Evolutionary conservation across 345 rosid species (phyloP).

Genomic region (Cardamine chenopodiifolia): DNA sequence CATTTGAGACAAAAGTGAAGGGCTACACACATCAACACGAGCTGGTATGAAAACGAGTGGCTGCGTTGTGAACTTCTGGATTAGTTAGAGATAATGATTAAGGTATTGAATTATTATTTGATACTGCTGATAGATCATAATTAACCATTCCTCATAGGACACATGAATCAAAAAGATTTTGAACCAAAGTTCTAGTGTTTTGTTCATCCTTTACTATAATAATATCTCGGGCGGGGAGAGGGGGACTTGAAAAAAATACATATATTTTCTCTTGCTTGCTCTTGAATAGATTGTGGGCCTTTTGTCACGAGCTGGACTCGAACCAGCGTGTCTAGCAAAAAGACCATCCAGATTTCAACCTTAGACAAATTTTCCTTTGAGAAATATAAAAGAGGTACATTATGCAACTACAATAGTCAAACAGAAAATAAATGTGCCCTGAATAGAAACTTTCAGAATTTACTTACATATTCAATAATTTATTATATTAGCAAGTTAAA

Average conservation of each 20-base stretch:
- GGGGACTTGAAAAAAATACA: too few relatives aligned
- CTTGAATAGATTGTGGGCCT: too few relatives aligned
- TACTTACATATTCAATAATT: neutral
- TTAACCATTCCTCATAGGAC: neutral
- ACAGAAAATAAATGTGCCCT: conserved; percentile 17
- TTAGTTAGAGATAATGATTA: conserved; percentile 41
- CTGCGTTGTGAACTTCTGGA: conserved; percentile 29
- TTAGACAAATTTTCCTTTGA: too few relatives aligned
- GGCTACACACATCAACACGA: conserved; percentile 20
- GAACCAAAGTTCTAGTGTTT: too few relatives aligned
- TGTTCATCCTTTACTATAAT: too few relatives aligned
- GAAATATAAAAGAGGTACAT: too few relatives aligned
- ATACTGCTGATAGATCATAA: neutral
- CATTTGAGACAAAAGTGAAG: conserved; percentile 12
- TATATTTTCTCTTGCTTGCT: too few relatives aligned
- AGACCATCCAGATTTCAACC: too few relatives aligned
- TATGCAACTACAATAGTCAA: conserved; percentile 21
- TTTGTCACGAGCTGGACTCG: too few relatives aligned
- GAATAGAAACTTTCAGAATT: neutral
- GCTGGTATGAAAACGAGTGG: conserved; percentile 34
- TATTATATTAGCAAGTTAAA: neutral
- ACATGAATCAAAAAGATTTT: too few relatives aligned
- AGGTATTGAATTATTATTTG: conserved; percentile 19
- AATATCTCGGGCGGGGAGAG: too few relatives aligned
- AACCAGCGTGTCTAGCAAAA: too few relatives aligned